A percentile compares a stretch with the other conserved stretches of the same genome.
These are phyloP conservation scores for Pseudogymnoascus sp. DNA, from an alignment of 2,329 filamentous ascomycete species.

Conservation along the genomic window DNA sequence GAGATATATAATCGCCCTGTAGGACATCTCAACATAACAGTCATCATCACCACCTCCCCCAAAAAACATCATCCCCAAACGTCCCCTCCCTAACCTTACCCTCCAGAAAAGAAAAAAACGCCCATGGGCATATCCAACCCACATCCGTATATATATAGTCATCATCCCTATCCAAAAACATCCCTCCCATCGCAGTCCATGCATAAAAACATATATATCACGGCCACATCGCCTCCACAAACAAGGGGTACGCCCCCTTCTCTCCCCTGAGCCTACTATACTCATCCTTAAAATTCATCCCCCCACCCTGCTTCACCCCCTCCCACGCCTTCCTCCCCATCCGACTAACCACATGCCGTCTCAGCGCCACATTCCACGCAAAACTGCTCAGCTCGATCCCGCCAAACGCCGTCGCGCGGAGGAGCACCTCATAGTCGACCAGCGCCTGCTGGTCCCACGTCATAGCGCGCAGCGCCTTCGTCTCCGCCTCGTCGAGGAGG, in stretches of 20 bases:
- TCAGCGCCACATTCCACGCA: slow-evolving; percentile 38
- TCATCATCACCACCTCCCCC: not conserved
- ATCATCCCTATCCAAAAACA: not conserved
- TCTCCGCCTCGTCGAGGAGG: slow-evolving; percentile 32
- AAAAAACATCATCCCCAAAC: not conserved
- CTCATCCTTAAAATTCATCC: slow-evolving; percentile 13
- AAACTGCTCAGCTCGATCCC: slow-evolving; percentile 39
- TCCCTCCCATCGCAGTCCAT: not conserved
- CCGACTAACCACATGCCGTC: slow-evolving; percentile 24
- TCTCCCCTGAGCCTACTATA: slow-evolving; percentile 15
- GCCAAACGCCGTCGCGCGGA: slow-evolving; percentile 35
- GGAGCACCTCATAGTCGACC: slow-evolving; percentile 43
- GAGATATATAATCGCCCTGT: not conserved
- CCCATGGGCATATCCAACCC: not conserved
- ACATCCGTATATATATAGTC: slow-evolving; percentile 25
- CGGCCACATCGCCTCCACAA: slow-evolving; percentile 19
- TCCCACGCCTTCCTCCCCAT: slow-evolving; percentile 11
- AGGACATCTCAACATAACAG: slow-evolving; percentile 2
- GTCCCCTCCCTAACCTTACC: not conserved
- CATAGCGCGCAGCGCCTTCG: slow-evolving; percentile 28
- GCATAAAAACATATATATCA: not conserved
- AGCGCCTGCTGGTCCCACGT: slow-evolving; percentile 42
- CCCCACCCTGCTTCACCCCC: not conserved
- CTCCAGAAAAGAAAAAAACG: not conserved
- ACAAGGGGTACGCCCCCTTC: slow-evolving; percentile 12